These are phyloP conservation scores for Toxoplasma gondii DNA, from an alignment of 169 alveolate species.

Conservation along the genomic window DNA sequence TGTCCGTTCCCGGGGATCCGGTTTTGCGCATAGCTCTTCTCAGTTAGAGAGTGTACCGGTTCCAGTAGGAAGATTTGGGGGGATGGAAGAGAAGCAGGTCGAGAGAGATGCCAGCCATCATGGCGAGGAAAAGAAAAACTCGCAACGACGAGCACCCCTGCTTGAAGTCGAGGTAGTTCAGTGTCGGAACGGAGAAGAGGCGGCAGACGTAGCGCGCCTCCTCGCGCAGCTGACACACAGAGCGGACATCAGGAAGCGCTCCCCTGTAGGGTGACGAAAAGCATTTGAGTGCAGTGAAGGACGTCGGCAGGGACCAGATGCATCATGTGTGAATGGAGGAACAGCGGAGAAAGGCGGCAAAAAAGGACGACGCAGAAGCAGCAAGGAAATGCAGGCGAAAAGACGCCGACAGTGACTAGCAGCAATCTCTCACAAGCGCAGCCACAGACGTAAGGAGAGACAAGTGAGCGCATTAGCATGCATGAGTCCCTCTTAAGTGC, in stretches of 20 bases:
- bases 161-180: conserved; percentile 54
- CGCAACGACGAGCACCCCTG: conserved; percentile 55
- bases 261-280: too few species aligned
- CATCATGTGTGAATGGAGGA: not conserved
- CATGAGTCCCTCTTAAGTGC: too few species aligned
- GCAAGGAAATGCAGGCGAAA: not conserved
- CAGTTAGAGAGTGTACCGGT: not conserved
- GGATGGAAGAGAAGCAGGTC: conserved; percentile 60
- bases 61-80: conserved; percentile 54
- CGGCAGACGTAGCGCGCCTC: conserved; percentile 38
- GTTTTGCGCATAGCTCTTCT: too few species aligned
- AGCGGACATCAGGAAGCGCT: not conserved
- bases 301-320: too few species aligned
- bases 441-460: too few species aligned
- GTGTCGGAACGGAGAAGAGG: conserved; percentile 13
- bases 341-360: not conserved
- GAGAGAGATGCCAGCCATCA: conserved; percentile 11
- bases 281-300: too few species aligned
- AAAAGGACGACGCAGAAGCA: not conserved
- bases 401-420: too few species aligned
- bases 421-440: too few species aligned
- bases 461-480: too few species aligned
- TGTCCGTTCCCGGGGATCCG: too few species aligned
- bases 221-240: conserved; percentile 39
- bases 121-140: conserved; percentile 36